phyloP scores from a whole-genome alignment of 805 yeast genomes.

The Barnettozyma siamensis region DNA sequence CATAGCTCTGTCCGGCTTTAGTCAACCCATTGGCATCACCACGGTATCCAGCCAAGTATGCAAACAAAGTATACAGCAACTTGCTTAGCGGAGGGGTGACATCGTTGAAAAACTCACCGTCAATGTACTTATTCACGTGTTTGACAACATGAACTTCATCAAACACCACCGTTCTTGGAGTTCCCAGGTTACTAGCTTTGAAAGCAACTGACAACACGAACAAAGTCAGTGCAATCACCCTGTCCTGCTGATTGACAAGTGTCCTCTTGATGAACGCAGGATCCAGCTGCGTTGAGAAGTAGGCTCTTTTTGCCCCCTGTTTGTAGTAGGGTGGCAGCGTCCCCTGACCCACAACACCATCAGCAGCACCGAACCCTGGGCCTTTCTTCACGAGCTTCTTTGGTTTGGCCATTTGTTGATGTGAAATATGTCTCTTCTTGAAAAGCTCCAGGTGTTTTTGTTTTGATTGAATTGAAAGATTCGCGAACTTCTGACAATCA shows the following conservation, averaged over 20 bases:
- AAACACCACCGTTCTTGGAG: constrained; percentile 39
- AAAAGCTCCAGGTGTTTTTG: no score
- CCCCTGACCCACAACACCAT: no score
- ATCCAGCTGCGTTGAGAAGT: constrained; percentile 23
- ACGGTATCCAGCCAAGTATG: constrained; percentile 46
- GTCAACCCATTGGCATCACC: constrained; percentile 25
- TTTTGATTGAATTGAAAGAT: no score
- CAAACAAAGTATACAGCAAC: constrained; percentile 50
- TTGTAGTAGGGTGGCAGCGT: constrained; percentile 27
- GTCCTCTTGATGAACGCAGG: constrained; percentile 14
- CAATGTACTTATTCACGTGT: constrained; percentile 39
- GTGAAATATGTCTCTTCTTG: no score
- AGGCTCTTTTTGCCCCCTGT: constrained; percentile 30
- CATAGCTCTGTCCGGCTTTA: constrained; percentile 15
- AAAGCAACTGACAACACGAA: constrained; percentile 22
- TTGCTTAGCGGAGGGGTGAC: constrained; percentile 71
- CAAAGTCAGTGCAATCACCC: constrained; percentile 20
- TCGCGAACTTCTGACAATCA: no score
- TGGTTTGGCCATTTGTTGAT: constrained; percentile 16
- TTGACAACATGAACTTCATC: constrained; percentile 42
- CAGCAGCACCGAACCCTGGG: not conserved
- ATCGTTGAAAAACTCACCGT: constrained; percentile 60
- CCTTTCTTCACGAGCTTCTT: constrained; percentile 2
- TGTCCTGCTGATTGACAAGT: constrained; percentile 7
- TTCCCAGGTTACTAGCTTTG: constrained; percentile 30